These are phyloP conservation scores for Ceraceosorus guamensis DNA, from an alignment of 1,284 basidiomycete genomes.

Conservation along the genomic window DNA sequence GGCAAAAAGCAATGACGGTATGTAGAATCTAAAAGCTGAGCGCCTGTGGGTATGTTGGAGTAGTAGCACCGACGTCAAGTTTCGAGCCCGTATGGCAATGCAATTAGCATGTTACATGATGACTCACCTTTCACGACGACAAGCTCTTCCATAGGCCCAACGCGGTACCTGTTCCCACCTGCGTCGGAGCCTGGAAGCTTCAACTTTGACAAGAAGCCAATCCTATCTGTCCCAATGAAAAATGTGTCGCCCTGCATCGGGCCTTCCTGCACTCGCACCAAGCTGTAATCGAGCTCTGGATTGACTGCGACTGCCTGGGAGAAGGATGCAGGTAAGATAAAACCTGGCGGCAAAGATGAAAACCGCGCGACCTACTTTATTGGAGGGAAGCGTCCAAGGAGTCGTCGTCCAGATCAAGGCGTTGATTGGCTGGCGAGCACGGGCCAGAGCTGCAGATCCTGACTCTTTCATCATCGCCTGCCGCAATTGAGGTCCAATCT, in stretches of 20 bases:
- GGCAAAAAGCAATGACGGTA: constrained; percentile 65
- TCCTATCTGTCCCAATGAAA: constrained; percentile 66
- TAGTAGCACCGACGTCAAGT: too few relatives aligned
- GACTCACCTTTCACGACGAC: constrained; percentile 5
- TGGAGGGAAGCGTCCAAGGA: constrained; percentile 91
- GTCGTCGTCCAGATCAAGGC: constrained; percentile 97
- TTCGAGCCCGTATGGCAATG: too few relatives aligned
- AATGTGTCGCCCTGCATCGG: constrained; percentile 29
- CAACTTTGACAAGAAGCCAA: constrained; percentile 47
- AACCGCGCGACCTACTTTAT: constrained; percentile 54
- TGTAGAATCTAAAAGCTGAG: constrained; percentile 57
- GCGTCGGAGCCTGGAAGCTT: background rate
- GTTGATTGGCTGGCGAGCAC: constrained; percentile 51
- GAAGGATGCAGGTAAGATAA: too few relatives aligned
- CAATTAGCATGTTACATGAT: too few relatives aligned
- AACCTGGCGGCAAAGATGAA: too few relatives aligned
- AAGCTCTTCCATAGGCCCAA: constrained; percentile 25
- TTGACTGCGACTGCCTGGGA: constrained; percentile 71
- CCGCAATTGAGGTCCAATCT: constrained; percentile 2
- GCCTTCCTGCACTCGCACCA: constrained; percentile 52
- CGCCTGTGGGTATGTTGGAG: constrained; percentile 7
- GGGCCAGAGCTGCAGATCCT: constrained; percentile 15
- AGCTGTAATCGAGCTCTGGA: constrained; percentile 63
- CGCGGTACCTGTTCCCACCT: too few relatives aligned
- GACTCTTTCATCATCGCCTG: background rate